Percentiles rank a stretch among this genome's conserved stretches.
Conservation (phyloP, 805 yeast genomes). For the Candida broadrunensis region DNA sequence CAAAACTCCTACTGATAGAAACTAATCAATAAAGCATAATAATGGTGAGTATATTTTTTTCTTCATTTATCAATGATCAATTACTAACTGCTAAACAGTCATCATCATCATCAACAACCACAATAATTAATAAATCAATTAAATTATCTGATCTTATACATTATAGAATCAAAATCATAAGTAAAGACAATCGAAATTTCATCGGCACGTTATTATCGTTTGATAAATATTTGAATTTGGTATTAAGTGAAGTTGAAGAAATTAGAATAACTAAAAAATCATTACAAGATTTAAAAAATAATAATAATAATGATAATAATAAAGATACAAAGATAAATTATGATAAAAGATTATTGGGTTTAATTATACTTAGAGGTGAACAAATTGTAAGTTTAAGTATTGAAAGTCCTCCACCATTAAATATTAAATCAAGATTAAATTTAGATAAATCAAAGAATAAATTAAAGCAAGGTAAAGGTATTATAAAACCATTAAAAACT, state of each 20-base stretch:
- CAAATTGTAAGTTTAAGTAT: slow-evolving; percentile 70
- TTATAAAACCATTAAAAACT: slow-evolving; percentile 31
- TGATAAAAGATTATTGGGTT: slow-evolving; percentile 75
- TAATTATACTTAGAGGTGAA: slow-evolving; percentile 85
- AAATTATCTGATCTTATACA: slow-evolving; percentile 65
- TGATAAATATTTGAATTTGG: slow-evolving; percentile 86
- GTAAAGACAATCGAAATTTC: slow-evolving; percentile 68
- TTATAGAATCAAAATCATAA: slow-evolving; percentile 67
- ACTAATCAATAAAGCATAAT: no score
- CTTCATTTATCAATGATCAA: no score
- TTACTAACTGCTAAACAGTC: no score
- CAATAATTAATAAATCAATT: slow-evolving; percentile 39
- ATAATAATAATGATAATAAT: slow-evolving; percentile 26
- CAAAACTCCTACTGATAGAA: no score
- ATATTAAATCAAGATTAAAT: slow-evolving; percentile 27
- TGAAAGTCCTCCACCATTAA: slow-evolving; percentile 57
- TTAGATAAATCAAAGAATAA: neutral
- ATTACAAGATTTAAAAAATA: slow-evolving; percentile 27
- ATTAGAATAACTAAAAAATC: slow-evolving; percentile 70
- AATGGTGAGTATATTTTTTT: no score
- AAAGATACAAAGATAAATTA: neutral
- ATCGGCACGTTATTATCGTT: slow-evolving; percentile 83
- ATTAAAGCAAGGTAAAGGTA: slow-evolving; percentile 22
- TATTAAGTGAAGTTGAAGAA: slow-evolving; percentile 81
- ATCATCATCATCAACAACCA: no score